Base-by-base conservation (phyloP, 257 asterid species). In the Solanum etuberosum region DNA sequence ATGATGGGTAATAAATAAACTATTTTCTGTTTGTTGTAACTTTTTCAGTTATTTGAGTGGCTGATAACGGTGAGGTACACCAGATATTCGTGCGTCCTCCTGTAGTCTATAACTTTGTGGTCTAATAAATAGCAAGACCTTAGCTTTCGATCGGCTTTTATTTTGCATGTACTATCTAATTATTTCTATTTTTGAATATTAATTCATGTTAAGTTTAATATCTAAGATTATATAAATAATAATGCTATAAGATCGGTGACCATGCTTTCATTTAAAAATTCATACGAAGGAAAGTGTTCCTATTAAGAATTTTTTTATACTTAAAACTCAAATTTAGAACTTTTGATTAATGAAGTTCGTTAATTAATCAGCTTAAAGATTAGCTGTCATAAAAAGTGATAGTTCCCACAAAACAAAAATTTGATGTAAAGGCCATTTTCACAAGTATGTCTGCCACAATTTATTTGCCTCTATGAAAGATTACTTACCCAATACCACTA, bases 1-100 rank as follows among this genome's bases (percentile, higher is more conserved):
- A 97, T 96, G 99, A 96, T 97, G 99, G 91, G 92, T 15, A 91
- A 81, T 10, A 80, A 88, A 77, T 70, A 63, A 85, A n/a, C 32
- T n/a, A 34, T 11, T 34, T 3, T 54, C 11, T 7, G 4, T 54
- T 7, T 21, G 25, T 3, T 9, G 63, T 0, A 9, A 59, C 0
- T 70, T 77, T 76, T 76, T 6, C 34, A 40, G 48, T 40, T 35
- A 14, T 57, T 54, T n/a, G 27, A 67, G 57, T 18, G 54, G 46
- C 87, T 51, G 38, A 46, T 59, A 4, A 14, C 9, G 54, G 25
- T 34, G 82, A 7, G 71, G 84, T 57, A 57, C 83, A 42, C 48
- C 42, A 20, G 65, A 23, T 43, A 68, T 85, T n/a, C 32, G 87
- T 85, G 87, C 4, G 42, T 15, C 43, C 81, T 48, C 0, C 25